These are phyloP conservation scores for Cadophora luteo-olivacea DNA, from an alignment of 2,329 filamentous ascomycete genomes.

Conservation along the genomic window DNA sequence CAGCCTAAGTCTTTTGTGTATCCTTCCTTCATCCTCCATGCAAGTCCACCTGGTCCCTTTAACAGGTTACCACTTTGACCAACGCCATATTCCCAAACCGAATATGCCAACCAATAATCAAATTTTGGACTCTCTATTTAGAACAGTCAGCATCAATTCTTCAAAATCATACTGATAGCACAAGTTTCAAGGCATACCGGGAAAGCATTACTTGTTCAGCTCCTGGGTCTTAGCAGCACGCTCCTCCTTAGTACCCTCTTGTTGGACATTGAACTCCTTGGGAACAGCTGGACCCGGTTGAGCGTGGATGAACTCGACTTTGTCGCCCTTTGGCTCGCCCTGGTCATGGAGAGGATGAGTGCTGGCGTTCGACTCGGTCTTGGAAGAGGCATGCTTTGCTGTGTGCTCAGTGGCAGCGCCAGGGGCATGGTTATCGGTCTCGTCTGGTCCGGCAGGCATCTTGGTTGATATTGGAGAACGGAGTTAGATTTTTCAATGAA, in stretches of 20 bases:
- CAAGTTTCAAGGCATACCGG: constrained; percentile 33
- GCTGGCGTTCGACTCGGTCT: constrained; percentile 47
- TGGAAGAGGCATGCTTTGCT: constrained; percentile 46
- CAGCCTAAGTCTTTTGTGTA: not conserved
- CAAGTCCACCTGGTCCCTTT: not conserved
- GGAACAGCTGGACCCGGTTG: constrained; percentile 64
- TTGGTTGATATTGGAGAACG: constrained; percentile 32
- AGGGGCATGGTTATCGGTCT: constrained; percentile 41
- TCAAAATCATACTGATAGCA: not conserved
- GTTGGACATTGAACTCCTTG: constrained; percentile 57
- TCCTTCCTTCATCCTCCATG: not conserved
- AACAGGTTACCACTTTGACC: not conserved
- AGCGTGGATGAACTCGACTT: constrained; percentile 58
- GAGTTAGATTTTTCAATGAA: not conserved
- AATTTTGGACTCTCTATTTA: constrained; percentile 11
- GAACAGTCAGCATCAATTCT: not conserved
- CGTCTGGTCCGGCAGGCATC: constrained; percentile 48
- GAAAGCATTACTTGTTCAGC: constrained; percentile 62
- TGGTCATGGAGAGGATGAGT: constrained; percentile 46
- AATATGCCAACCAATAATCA: not conserved
- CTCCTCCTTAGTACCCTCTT: constrained; percentile 73
- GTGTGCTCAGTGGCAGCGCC: constrained; percentile 46
- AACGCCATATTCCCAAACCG: not conserved
- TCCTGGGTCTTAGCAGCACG: constrained; percentile 68
- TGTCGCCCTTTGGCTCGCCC: constrained; percentile 51